Conservation (phyloP, 148 eudicot genomes). For the Silene conica region DNA sequence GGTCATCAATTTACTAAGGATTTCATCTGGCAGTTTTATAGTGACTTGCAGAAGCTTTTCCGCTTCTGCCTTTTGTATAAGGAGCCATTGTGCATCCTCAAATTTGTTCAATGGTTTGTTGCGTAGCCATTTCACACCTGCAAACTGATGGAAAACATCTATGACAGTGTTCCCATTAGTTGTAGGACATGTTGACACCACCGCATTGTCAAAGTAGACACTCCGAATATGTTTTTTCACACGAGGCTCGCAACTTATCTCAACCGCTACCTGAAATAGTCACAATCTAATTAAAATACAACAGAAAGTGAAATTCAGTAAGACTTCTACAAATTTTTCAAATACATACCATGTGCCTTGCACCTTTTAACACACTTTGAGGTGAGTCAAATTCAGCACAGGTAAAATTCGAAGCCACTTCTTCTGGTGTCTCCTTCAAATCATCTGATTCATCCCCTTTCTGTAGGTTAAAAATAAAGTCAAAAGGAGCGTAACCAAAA, state of each 20-base stretch:
- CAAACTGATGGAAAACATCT: slow-evolving; percentile 79
- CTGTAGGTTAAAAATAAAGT: slow-evolving; percentile 30
- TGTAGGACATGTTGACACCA: slow-evolving; percentile 88
- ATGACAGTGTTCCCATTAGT: slow-evolving; percentile 64
- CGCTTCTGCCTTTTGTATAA: slow-evolving; percentile 95
- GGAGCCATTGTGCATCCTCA: slow-evolving; percentile 97
- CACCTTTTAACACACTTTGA: slow-evolving; percentile 80
- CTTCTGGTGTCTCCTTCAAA: slow-evolving; percentile 89
- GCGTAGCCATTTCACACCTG: slow-evolving; percentile 85
- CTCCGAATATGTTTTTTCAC: slow-evolving; percentile 90
- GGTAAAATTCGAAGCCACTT: slow-evolving; percentile 77
- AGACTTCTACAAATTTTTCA: slow-evolving; percentile 3
- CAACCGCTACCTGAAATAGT: slow-evolving; percentile 71
- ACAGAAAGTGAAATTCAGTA: neutral
- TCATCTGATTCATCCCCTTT: slow-evolving; percentile 83
- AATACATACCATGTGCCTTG: slow-evolving; percentile 90
- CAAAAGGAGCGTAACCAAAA: slow-evolving; percentile 7
- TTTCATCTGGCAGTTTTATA: slow-evolving; percentile 61
- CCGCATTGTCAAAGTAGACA: slow-evolving; percentile 80
- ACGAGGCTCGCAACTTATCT: slow-evolving; percentile 89
- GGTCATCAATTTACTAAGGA: slow-evolving; percentile 50
- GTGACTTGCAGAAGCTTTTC: slow-evolving; percentile 89
- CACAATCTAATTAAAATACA: slow-evolving; percentile 9
- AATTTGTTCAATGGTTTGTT: slow-evolving; percentile 79
- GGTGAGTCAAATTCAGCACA: slow-evolving; percentile 80